A percentile compares a stretch with the other conserved stretches of the same genome.
Evolutionary conservation across 768 basidiomycete species (phyloP).

Genomic region (Rhizopogon vinicolor): DNA sequence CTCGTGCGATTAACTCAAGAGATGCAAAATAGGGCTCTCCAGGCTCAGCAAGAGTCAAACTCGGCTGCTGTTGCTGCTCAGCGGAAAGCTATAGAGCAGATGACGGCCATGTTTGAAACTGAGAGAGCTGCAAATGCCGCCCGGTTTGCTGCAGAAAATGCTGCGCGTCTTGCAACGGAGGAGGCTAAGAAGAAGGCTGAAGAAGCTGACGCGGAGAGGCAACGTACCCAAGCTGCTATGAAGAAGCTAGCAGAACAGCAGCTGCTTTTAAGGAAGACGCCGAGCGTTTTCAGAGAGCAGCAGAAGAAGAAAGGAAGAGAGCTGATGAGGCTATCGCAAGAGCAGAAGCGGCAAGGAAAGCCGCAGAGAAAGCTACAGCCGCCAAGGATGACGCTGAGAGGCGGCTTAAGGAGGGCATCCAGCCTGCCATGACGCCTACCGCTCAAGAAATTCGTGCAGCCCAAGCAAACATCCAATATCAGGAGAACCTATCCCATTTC

Average conservation of each 20-base stretch:
- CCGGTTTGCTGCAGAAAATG: background rate
- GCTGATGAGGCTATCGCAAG: background rate
- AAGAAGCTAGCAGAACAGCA: background rate
- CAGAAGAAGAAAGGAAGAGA: background rate
- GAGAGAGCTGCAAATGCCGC: background rate
- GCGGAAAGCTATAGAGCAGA: background rate
- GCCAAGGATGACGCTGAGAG: conserved; percentile 9
- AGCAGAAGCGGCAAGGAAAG: background rate
- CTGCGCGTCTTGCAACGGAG: background rate
- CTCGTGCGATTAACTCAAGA: background rate
- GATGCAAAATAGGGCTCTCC: background rate
- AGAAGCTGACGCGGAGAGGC: background rate
- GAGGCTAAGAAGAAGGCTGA: background rate
- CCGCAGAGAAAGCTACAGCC: background rate
- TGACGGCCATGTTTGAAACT: background rate
- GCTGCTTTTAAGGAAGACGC: background rate
- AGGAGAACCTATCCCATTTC: conserved; percentile 25
- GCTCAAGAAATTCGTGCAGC: conserved; percentile 17
- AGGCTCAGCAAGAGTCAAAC: background rate
- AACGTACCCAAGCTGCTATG: background rate
- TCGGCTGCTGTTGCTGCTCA: background rate
- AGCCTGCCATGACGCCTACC: conserved; percentile 26
- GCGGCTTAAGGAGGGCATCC: conserved; percentile 21
- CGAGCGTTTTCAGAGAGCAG: background rate
- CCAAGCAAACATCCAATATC: conserved; percentile 21